Conservation (phyloP, 805 yeast species). For the Ogataea chonburiensis region DNA sequence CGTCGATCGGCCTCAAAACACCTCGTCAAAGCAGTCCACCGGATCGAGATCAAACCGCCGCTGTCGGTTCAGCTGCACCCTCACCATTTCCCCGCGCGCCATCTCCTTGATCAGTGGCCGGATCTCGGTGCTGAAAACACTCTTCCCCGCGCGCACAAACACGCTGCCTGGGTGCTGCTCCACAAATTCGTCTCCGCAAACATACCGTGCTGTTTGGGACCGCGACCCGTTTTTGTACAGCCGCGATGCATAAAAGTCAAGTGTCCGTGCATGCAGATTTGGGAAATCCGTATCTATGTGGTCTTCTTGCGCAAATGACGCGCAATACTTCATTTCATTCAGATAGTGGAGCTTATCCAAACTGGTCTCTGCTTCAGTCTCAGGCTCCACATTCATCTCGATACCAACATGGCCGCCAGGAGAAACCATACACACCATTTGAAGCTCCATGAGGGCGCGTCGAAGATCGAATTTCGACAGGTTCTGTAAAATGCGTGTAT, state of each 20-base stretch:
- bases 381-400: not conserved
- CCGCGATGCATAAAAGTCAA: constrained; percentile 31
- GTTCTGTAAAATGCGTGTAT: constrained; percentile 17
- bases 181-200: constrained; percentile 24
- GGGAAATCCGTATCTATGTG: not conserved
- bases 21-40: constrained; percentile 17
- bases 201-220: constrained; percentile 16
- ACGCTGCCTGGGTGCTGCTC: constrained; percentile 21
- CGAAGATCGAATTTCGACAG: constrained; percentile 26
- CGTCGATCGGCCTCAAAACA: constrained; percentile 11
- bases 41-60: constrained; percentile 20
- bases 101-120: constrained; percentile 30
- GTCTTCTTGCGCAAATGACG: not conserved
- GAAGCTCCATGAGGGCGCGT: constrained; percentile 31
- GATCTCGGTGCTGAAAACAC: constrained; percentile 22
- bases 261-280: not conserved
- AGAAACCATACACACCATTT: constrained; percentile 26
- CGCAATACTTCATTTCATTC: constrained; percentile 9
- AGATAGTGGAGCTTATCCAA: constrained; percentile 2
- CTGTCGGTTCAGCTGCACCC: constrained; percentile 10
- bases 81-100: constrained; percentile 28
- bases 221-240: constrained; percentile 28
- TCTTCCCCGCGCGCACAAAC: constrained; percentile 21
- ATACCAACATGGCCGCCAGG: constrained; percentile 19
- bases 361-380: not conserved